Base-by-base conservation (phyloP, 805 yeast genomes). In the Candida patagonica region DNA sequence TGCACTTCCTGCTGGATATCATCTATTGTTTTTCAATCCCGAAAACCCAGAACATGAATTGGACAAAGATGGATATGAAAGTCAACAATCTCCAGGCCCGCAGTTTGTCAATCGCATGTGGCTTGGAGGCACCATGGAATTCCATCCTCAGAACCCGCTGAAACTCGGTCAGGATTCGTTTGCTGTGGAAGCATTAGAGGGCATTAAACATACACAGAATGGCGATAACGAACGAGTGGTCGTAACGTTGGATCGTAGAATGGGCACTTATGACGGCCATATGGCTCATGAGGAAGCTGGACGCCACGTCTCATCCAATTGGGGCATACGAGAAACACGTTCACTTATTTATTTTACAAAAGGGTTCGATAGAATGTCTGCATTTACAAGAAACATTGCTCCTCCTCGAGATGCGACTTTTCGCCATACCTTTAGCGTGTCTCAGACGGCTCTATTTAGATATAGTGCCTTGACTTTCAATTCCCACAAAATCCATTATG, bases 401-500 rank as follows among this genome's bases (percentile, higher is more conserved):
- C 61, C 34, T 7, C 38, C 38, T 10, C 4, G 25, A 15, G 27
- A n/a, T 26, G 27, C 40, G 6, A 43, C 40, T 17, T 32, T 30
- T 34, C n/a, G 55, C 6, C 60, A 53, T 35, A 49, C 48, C 17
- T 51, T 66, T 30, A 60, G 41, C 17, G 70, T 73, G 30, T 53
- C 71, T 5, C 59, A 61, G 40, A 53, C 65, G 6, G 66, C 74
- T 29, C 64, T 76, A 26, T 68, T 76, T 47, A 63, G 85, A 45
- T 83, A 77, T 60, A 78, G 89, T 33, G 80, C 84, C 9, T 57
- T 92, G 39, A 78, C 92, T 1, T 78, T 78, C 61, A 89, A 89
- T 56, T 68, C 94, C 3, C 98, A 89, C 59, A 70, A 71, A 42
- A 84, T 89, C 29, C 98, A 89, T 60, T 78, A 76, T 57, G 83